phyloP scores from a whole-genome alignment of 768 basidiomycete species.

The Sistotremastrum niveocremeum region DNA sequence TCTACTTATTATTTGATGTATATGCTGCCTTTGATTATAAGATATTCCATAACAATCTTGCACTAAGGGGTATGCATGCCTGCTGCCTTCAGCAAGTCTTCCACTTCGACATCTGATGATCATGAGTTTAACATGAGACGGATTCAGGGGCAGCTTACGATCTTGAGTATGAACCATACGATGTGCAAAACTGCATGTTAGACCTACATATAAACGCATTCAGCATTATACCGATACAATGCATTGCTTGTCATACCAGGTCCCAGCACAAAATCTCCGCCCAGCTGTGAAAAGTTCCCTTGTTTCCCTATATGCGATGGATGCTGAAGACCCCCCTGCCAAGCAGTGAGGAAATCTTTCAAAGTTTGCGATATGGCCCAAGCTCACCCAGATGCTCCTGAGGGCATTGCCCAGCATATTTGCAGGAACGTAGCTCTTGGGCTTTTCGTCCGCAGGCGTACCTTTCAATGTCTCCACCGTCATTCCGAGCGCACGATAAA shows the following conservation, averaged over 20 bases:
- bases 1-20: too few relatives aligned
- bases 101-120: constrained; percentile 31
- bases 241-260: constrained; percentile 25
- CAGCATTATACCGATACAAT: not conserved
- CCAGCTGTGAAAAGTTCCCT: constrained; percentile 47
- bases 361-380: not conserved
- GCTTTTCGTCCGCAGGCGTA: constrained; percentile 32
- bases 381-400: constrained; percentile 32
- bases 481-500: constrained; percentile 53
- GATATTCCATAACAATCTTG: too few relatives aligned
- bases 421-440: constrained; percentile 31
- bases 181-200: constrained; percentile 34
- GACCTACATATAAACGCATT: constrained; percentile 17
- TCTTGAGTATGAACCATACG: constrained; percentile 54
- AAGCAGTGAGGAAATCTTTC: not conserved
- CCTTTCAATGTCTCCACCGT: constrained; percentile 29
- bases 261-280: constrained; percentile 50
- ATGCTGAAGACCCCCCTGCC: constrained; percentile 26
- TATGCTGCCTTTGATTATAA: too few relatives aligned
- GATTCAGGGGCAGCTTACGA: constrained; percentile 18
- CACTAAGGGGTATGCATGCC: constrained; percentile 15
- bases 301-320: constrained; percentile 42
- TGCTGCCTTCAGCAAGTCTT: constrained; percentile 32
- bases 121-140: not conserved
- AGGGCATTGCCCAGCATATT: constrained; percentile 19